Evolutionary conservation across 345 rosid species (phyloP), one percentile per base, ranked within the genome.

Genomic region (Capsella bursapastoris): DNA sequence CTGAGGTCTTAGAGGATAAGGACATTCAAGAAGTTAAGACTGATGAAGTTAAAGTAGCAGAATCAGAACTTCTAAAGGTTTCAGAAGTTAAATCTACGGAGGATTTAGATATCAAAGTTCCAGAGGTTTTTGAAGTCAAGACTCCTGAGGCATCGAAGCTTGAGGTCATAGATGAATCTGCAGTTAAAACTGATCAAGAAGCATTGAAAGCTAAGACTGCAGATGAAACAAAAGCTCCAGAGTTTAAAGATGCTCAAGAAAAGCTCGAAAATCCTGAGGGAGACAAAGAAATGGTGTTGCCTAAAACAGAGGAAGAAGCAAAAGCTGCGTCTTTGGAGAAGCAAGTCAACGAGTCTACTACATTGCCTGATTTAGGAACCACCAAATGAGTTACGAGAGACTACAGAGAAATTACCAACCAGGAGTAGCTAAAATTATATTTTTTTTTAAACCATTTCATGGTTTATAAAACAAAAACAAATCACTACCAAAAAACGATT

Each of bases 191-290:
- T 27, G 44, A 31, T 64, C 37, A 55, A 64, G 66, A 62, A 61
- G n/a, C 22, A 59, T 11, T 29, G 15, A 9, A 68, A 44, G 59
- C 14, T 38, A 53, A 69, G 65, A 5, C 38, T 35, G 57, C 13
- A 27, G 65, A 69, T 45, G 70, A 76, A 1, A 35, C 34, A 5
- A 28, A 73, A 18, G 51, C 12, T 34, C 2, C 22, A 50, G 69
- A 57, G 57, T 75, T 68, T 56, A 52, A 62, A 34, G 80, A 76
- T 25, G 80, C 80, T 63, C 22, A 47, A 55, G 80, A 70, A 25
- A 77, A 64, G 71, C 57, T 77, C 1, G 70, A 40, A 2, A 48
- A 48, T 14, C 9, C 76, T 11, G 74, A 64, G 6, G 29, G 38
- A 66, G 65, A 68, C 27, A 64, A 62, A 27, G 43, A 43, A 4